phyloP scores from a whole-genome alignment of 2,329 filamentous ascomycete genomes.

The Trichophaea hybrida region DNA sequence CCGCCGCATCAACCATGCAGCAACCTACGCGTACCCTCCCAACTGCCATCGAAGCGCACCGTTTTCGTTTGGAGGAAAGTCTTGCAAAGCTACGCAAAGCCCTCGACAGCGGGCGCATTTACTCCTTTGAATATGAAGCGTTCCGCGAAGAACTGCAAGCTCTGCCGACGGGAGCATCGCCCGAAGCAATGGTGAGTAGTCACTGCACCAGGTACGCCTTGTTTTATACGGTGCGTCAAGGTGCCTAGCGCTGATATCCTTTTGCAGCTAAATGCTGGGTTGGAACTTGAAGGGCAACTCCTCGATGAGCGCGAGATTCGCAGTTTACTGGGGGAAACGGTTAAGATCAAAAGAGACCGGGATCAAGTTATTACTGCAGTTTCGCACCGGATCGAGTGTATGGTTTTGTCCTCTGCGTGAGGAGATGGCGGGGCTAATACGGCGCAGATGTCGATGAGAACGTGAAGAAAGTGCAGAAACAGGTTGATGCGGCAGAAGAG shows the following conservation, averaged over 20 bases:
- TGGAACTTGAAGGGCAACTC: constrained; percentile 24
- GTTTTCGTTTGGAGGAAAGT: constrained; percentile 59
- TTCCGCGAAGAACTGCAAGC: constrained; percentile 66
- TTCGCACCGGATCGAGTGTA: constrained; percentile 61
- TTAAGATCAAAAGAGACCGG: constrained; percentile 37
- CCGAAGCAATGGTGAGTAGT: constrained; percentile 40
- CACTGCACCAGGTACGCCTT: background rate
- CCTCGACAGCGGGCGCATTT: constrained; percentile 75
- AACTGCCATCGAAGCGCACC: constrained; percentile 52
- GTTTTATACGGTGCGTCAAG: background rate
- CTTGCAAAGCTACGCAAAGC: constrained; percentile 59
- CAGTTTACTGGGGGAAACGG: constrained; percentile 38
- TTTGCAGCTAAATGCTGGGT: background rate
- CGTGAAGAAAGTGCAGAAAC: constrained; percentile 56
- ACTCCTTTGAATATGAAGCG: constrained; percentile 82
- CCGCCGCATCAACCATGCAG: too few species aligned
- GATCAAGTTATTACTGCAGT: constrained; percentile 54
- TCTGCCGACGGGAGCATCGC: constrained; percentile 37
- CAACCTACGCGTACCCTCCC: background rate
- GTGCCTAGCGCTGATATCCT: background rate
- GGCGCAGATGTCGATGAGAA: constrained; percentile 58
- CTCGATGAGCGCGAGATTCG: constrained; percentile 35
- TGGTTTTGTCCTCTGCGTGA: constrained; percentile 5
- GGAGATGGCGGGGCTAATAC: constrained; percentile 11
- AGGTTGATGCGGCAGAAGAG: constrained; percentile 50